Evolutionary conservation across 1,139 yeast genomes (phyloP).

Genomic region (Pichia sp.): DNA sequence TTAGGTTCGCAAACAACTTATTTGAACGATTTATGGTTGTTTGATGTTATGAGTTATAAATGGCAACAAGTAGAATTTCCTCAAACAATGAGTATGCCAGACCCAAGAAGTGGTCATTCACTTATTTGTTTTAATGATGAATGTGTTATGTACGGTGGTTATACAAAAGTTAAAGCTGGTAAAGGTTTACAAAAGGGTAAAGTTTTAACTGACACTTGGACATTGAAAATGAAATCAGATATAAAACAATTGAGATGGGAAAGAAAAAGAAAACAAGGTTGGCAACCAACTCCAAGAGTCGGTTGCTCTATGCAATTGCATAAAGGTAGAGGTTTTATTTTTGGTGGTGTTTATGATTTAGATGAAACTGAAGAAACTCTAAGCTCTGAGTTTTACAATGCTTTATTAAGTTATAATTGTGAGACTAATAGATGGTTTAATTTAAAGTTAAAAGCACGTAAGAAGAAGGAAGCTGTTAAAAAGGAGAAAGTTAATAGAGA

Average conservation of each 20-base stretch:
- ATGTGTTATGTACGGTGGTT: constrained; percentile 86
- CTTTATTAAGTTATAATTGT: constrained; percentile 72
- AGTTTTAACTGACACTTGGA: constrained; percentile 84
- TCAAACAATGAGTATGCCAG: constrained; percentile 73
- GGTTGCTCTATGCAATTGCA: constrained; percentile 89
- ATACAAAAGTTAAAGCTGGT: constrained; percentile 85
- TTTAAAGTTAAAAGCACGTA: constrained; percentile 56
- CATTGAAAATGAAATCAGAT: constrained; percentile 80
- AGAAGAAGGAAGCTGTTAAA: constrained; percentile 41
- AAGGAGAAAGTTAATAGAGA: constrained; percentile 55
- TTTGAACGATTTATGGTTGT: constrained; percentile 82
- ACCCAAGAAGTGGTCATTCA: constrained; percentile 91
- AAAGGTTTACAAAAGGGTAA: constrained; percentile 90
- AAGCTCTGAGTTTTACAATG: constrained; percentile 79
- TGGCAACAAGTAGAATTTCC: constrained; percentile 92
- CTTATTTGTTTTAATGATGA: constrained; percentile 74
- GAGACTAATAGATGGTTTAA: constrained; percentile 90
- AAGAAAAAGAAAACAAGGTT: constrained; percentile 81
- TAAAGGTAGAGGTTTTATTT: constrained; percentile 85
- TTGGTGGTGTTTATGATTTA: constrained; percentile 93
- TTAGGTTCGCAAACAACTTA: constrained; percentile 79
- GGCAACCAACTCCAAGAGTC: constrained; percentile 86
- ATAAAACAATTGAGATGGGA: constrained; percentile 80
- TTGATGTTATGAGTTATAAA: constrained; percentile 81
- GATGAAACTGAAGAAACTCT: constrained; percentile 93